phyloP scores from a whole-genome alignment of 2,329 filamentous ascomycete species.

The Hortaea werneckii region DNA sequence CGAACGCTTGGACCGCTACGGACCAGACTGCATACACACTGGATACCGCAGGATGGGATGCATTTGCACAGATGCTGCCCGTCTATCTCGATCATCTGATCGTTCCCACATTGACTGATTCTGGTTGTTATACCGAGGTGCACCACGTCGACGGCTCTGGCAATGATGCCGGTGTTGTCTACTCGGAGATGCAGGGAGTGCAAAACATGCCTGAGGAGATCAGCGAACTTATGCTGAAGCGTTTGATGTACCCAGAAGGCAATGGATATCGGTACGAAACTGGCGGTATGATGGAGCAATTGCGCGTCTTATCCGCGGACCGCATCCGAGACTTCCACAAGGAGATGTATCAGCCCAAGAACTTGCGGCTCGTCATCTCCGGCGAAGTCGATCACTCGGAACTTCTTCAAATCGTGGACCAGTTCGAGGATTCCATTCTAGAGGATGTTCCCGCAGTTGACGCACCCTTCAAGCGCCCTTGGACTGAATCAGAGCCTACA shows the following conservation, averaged over 20 bases:
- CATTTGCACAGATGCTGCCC: conserved; percentile 87
- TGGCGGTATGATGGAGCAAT: conserved; percentile 89
- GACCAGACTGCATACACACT: conserved; percentile 96
- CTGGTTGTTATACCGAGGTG: conserved; percentile 88
- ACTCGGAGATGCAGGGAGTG: conserved; percentile 96
- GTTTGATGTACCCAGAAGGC: conserved; percentile 75
- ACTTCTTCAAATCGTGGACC: conserved; percentile 69
- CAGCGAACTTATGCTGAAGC: conserved; percentile 73
- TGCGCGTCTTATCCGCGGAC: conserved; percentile 76
- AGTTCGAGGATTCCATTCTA: conserved; percentile 79
- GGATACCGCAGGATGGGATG: conserved; percentile 92
- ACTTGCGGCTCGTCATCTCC: conserved; percentile 82
- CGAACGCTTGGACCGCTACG: conserved; percentile 94
- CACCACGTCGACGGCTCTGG: conserved; percentile 90
- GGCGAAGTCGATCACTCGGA: conserved; percentile 79
- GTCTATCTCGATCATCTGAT: conserved; percentile 94
- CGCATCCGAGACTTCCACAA: conserved; percentile 90
- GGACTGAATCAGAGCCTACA: conserved; percentile 78
- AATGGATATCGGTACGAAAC: conserved; percentile 95
- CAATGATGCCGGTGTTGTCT: conserved; percentile 79
- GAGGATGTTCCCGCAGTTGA: conserved; percentile 68
- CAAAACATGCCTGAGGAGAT: conserved; percentile 77
- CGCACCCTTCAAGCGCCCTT: conserved; percentile 73
- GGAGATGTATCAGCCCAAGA: conserved; percentile 97
- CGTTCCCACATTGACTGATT: conserved; percentile 82